Evolutionary conservation across 192 early-diverging fungal species (phyloP).

Genomic region (Lobosporangium transversale): DNA sequence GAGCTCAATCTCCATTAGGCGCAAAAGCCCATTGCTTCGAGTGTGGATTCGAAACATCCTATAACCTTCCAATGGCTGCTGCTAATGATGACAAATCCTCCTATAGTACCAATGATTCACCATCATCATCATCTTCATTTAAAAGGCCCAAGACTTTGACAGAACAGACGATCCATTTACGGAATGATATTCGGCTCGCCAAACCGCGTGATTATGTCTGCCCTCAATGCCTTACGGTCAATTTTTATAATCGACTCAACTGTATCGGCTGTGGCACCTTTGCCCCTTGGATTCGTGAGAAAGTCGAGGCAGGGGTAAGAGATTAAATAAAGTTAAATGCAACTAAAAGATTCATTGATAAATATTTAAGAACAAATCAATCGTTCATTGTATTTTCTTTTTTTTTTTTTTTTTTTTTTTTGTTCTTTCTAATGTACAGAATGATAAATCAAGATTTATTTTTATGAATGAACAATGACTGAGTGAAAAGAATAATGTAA

Average conservation of each 20-base stretch:
- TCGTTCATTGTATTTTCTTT: too few species aligned
- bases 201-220: conserved; percentile 45
- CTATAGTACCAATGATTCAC: not conserved
- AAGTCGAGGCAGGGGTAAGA: not conserved
- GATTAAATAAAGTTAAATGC: not conserved
- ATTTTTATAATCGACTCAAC: conserved; percentile 15
- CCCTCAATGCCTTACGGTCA: conserved; percentile 27
- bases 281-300: conserved; percentile 16
- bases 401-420: too few species aligned
- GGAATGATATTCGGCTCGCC: conserved; percentile 17
- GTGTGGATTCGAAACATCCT: conserved; percentile 30
- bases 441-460: too few species aligned
- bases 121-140: not conserved
- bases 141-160: not conserved
- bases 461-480: too few species aligned
- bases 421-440: too few species aligned
- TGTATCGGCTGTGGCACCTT: conserved; percentile 34
- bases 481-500: not conserved
- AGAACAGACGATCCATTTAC: not conserved
- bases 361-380: too few species aligned
- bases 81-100: too few species aligned
- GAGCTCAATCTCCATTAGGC: conserved; percentile 17
- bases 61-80: too few species aligned
- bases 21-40: conserved; percentile 29
- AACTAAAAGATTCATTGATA: too few species aligned